These are phyloP conservation scores for Globisporangium heterothallicum DNA, from an alignment of 352 stramenopile species.

Conservation along the genomic window DNA sequence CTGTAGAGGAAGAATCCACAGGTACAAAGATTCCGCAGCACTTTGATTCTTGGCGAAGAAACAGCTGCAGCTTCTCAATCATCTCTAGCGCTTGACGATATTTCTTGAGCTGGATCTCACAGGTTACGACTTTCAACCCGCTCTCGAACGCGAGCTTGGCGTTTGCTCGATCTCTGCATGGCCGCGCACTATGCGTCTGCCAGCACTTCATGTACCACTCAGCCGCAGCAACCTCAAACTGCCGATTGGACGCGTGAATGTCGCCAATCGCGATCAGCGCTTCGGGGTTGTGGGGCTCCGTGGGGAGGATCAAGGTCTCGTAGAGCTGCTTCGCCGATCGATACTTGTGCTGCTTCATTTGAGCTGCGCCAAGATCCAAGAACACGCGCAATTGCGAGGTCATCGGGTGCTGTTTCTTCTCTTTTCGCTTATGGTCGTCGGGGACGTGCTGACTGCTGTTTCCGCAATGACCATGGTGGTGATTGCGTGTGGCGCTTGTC, in stretches of 20 bases:
- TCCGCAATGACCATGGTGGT: not conserved
- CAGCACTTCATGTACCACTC: slow-evolving; percentile 46
- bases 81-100: slow-evolving; percentile 25
- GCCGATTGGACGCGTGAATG: slow-evolving; percentile 39
- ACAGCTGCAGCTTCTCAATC: slow-evolving; percentile 36
- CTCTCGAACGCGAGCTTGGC: slow-evolving; percentile 23
- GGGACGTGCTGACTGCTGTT: too few species aligned
- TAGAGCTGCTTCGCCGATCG: slow-evolving; percentile 43
- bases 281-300: slow-evolving; percentile 34
- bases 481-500: not conserved
- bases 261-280: slow-evolving; percentile 48
- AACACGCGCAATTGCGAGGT: slow-evolving; percentile 12
- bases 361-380: slow-evolving; percentile 31
- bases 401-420: not conserved
- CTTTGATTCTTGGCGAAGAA: slow-evolving; percentile 30
- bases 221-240: slow-evolving; percentile 28
- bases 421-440: not conserved
- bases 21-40: not conserved
- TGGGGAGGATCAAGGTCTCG: slow-evolving; percentile 31
- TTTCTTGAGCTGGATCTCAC: slow-evolving; percentile 29
- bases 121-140: slow-evolving; percentile 39
- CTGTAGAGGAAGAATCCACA: not conserved
- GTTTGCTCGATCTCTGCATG: not conserved
- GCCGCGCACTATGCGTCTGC: slow-evolving; percentile 15
- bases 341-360: slow-evolving; percentile 45